Base-by-base conservation (phyloP, 805 yeast genomes). In the Candida ulmi region DNA sequence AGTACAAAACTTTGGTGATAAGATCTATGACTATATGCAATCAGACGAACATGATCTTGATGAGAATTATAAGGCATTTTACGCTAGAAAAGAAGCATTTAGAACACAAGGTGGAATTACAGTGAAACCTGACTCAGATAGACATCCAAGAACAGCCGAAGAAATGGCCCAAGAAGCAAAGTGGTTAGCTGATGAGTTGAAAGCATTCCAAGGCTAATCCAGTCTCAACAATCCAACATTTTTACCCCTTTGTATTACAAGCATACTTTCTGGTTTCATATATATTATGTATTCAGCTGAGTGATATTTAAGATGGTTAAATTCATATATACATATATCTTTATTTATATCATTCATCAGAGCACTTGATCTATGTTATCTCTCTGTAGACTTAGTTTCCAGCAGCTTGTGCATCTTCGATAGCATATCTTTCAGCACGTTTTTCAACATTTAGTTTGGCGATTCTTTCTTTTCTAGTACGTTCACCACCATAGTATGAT, bases 401-500 rank as follows among this genome's bases (percentile, higher is more conserved):
- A 11, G 28, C 12, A 30, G 31, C 29, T 41, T 36, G 40, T 30
- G 56, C 50, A 43, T 54, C 57, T 40, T 55, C 60, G 28, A 45
- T 42, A 18, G 45, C 53, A 42, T 46, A 57, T 58, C 54, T 53
- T 36, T 54, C 55, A 18, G 46, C 49, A 44, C 55, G 51, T 36
- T 48, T 47, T 38, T 51, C 76, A 39, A 79, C 72, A 39, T 73
- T 62, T 62, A 75, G 59, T 46, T 74, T 74, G 9, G 95, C 91
- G 15, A 69, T 64, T 48, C 72, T 72, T 55, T 80, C 83, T 52
- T 73, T 77, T 44, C 82, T 74, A 53, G 78, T 83, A 60, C 96
- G 76, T 63, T 88, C 96, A 55, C 96, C 95, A 19, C 96, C 96
- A 63, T 78, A 68, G 52, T 68, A 69, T 51, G 74, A 71, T 71